Base-by-base conservation (phyloP, 352 stramenopile species). In the Globisporangium emineosum region DNA sequence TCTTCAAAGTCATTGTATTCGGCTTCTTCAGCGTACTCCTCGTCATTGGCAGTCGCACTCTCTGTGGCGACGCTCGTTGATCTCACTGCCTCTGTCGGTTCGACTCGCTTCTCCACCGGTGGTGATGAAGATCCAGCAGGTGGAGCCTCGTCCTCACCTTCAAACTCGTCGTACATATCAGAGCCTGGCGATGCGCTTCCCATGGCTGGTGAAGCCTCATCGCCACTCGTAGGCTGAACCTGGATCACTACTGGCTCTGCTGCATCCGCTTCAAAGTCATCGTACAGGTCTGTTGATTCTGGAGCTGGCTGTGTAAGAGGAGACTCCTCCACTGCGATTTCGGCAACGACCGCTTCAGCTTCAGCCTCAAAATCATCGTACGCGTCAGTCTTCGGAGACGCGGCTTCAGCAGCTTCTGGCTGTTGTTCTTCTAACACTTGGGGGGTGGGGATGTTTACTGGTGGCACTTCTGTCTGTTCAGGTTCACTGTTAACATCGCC, bases 1-100 rank as follows among this genome's bases (percentile, higher is more conserved):
- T 57, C 55, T 19, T 73, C 71, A 67, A 80, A 83, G 8, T 87
- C 79, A 27, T 87, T 80, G 66, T 82, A 88, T 6, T 52, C 75
- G 13, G 70, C 64, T 10, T 83, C 67, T 27, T 84, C 69, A 15
- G 78, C 70, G 33, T 77, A 76, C 57, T 73, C 57, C 7, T 77
- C 67, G n/a, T 52, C 67, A 19, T 75, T 70, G 17, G 1, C 54
- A 54, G 25, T 27, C 23, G 19, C 37, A 17, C 10, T 33, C 25
- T 21, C 29, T 27, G 52, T 30, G 30, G 30, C n/a, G n/a, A n/a
- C n/a, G n/a, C n/a, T n/a, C n/a, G n/a, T n/a, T n/a, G n/a, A n/a
- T n/a, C n/a, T n/a, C n/a, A n/a, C n/a, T n/a, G n/a, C 19, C 17
- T 25, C 30, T n/a, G 10, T 8, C 9, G 52, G 21, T 10, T 30